Conservation (phyloP, 2,329 filamentous ascomycete species). For the Aspergillus tanneri region DNA sequence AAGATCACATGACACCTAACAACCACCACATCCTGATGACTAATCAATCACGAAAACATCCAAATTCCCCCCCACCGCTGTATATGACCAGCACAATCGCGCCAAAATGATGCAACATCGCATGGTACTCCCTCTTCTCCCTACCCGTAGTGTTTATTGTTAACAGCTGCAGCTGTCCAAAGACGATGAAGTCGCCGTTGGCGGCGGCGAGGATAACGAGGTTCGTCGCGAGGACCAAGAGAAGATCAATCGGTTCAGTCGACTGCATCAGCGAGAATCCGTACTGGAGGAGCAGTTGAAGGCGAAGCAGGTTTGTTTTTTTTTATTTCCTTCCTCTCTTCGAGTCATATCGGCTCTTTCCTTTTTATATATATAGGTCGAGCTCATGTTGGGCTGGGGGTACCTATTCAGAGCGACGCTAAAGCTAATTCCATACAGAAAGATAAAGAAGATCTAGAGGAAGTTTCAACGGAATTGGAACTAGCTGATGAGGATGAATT, state of each 20-base stretch:
- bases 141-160: background rate
- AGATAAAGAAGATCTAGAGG: constrained; percentile 96
- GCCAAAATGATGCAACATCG: constrained; percentile 56
- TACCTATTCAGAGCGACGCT: background rate
- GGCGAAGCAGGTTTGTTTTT: constrained; percentile 61
- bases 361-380: too few species aligned
- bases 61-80: constrained; percentile 1
- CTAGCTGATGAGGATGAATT: constrained; percentile 92
- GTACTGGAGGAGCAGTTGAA: constrained; percentile 77
- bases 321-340: background rate
- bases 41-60: background rate
- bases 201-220: constrained; percentile 75
- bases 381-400: too few species aligned
- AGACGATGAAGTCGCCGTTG: constrained; percentile 75
- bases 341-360: too few species aligned
- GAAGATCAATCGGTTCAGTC: constrained; percentile 97
- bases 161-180: constrained; percentile 69
- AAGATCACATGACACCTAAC: too few species aligned
- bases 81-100: too few species aligned
- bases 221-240: constrained; percentile 97
- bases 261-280: constrained; percentile 83
- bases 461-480: constrained; percentile 86
- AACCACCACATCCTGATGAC: too few species aligned
- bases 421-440: constrained; percentile 59
- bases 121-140: constrained; percentile 50